Evolutionary conservation across 2,329 filamentous ascomycete species (phyloP), one percentile per base, ranked within the genome.

Genomic region (Talaromyces marneffei): DNA sequence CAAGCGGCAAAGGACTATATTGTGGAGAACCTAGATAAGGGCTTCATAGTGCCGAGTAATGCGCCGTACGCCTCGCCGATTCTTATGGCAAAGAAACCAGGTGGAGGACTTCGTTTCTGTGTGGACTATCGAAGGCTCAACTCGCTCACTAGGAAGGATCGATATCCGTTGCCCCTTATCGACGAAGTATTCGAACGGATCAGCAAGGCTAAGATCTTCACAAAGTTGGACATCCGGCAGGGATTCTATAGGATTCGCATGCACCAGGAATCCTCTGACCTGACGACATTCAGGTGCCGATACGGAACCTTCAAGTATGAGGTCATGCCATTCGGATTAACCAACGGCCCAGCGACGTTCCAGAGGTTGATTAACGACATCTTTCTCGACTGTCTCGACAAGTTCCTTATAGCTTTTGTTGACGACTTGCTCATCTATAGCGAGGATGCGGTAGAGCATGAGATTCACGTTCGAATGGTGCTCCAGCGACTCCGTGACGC

Each of bases 261-360:
- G 35, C 5, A 25, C 2, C 7, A 14, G 2, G 58, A 60, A 0
- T 60, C 58, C 1, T 18, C 23, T 2, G 48, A 60, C 12, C 29
- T 60, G 18, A 66, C 62, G 3, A 57, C 52, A 8, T 69, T 69
- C 35, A 12, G 42, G 1, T 67, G 54, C 2, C 31, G 60, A 29
- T 72, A 66, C 56, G 61, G 66, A 14, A 61, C 68, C 1, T 74
- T 65, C 61, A 58, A 75, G 55, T 74, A 69, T 31, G n/a, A 62
- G 20, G 65, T 73, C 1, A 71, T 68, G 55, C 64, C 63, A 1
- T 73, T 74, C 65, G 58, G 70, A 3, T 31, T 69, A 3, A 46
- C 52, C 0, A 66, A 67, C 31, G 53, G 59, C 1, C 63, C 61
- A 18, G 48, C 62, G 1, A 66, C 60, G 0, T 69, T 69, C 23